phyloP scores from a whole-genome alignment of 2,329 filamentous ascomycete genomes.

The Geosmithia flava region DNA sequence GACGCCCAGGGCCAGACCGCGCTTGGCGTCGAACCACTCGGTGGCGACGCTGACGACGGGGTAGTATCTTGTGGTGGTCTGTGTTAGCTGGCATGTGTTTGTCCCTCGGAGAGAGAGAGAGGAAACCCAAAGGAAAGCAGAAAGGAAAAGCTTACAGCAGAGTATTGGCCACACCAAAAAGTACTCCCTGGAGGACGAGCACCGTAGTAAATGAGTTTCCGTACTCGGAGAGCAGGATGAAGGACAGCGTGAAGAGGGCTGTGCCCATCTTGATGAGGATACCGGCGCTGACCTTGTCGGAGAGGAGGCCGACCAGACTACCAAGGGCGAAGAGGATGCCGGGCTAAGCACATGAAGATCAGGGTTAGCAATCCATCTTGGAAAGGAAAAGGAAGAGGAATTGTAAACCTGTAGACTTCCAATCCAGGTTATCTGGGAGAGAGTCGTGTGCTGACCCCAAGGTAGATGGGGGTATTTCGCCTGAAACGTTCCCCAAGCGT shows the following conservation, averaged over 20 bases:
- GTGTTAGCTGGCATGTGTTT: background rate
- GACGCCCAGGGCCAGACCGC: conserved; percentile 16
- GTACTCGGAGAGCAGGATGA: conserved; percentile 13
- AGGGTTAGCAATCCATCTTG: background rate
- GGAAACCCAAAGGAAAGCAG: no score
- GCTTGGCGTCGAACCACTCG: conserved; percentile 16
- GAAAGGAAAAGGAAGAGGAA: background rate
- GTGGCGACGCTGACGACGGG: conserved; percentile 16
- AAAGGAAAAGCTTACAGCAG: conserved; percentile 13
- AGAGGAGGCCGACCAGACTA: conserved; percentile 24
- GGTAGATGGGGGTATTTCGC: conserved; percentile 30
- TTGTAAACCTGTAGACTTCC: conserved; percentile 15
- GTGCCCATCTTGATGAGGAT: conserved; percentile 20
- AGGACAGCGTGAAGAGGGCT: conserved; percentile 20
- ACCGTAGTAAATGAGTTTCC: background rate
- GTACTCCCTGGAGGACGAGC: conserved; percentile 25
- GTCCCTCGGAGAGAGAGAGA: background rate
- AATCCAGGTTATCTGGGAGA: conserved; percentile 23
- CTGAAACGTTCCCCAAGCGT: conserved; percentile 43
- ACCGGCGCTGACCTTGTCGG: conserved; percentile 24
- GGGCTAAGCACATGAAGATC: conserved; percentile 7
- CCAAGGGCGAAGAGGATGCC: conserved; percentile 25
- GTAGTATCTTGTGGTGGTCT: conserved; percentile 10
- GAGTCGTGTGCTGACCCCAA: conserved; percentile 15
- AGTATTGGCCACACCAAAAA: conserved; percentile 25